phyloP scores from a whole-genome alignment of 108 stramenopile species.

The Cyclostephanos tholiformis region DNA sequence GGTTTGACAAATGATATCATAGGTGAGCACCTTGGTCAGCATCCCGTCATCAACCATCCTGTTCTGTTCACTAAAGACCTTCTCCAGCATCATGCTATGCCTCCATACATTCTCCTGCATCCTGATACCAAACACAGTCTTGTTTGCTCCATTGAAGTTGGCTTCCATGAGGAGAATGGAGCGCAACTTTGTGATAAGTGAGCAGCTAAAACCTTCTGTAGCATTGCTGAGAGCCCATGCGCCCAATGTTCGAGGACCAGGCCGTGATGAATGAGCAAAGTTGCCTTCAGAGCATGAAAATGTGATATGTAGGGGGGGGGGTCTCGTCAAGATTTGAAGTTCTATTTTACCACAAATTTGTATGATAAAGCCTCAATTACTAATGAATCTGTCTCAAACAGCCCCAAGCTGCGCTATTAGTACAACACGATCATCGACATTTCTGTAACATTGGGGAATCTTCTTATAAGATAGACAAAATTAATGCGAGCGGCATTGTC shows the following conservation, averaged over 20 bases:
- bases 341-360: too few species aligned
- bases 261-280: neutral
- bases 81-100: constrained; percentile 16
- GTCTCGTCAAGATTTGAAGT: too few species aligned
- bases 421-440: too few species aligned
- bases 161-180: constrained; percentile 14
- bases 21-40: constrained; percentile 5
- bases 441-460: too few species aligned
- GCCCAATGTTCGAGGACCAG: neutral
- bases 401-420: too few species aligned
- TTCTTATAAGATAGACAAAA: too few species aligned
- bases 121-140: constrained; percentile 5
- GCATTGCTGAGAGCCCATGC: neutral
- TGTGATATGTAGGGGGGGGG: constrained; percentile 14
- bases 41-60: constrained; percentile 9
- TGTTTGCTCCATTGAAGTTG: constrained; percentile 12
- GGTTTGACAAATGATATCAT: neutral
- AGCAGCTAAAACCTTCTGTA: neutral
- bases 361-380: too few species aligned
- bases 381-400: too few species aligned
- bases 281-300: constrained; percentile 4
- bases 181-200: constrained; percentile 8
- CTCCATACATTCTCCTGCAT: constrained; percentile 16
- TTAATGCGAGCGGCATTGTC: too few species aligned
- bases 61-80: constrained; percentile 21